Evolutionary conservation across 441 rosid species (phyloP), one percentile per base, ranked within the genome.

Genomic region (Gossypium schwendimanii): DNA sequence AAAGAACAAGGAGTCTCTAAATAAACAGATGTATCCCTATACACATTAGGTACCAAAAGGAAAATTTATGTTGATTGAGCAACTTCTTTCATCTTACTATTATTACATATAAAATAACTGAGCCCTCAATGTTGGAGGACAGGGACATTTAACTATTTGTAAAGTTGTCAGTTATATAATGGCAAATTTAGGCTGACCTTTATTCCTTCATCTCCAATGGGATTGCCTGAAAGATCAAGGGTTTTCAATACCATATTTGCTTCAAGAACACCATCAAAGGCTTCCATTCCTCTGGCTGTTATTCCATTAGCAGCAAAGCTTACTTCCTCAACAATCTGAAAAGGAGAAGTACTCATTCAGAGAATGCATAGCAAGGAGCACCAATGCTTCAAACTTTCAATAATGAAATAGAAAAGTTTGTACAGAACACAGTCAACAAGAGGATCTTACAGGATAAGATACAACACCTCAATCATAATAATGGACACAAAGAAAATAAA

Each of bases 261-360:
- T 63, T 92, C 92, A 84, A 94, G 97, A 78, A 94, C 87, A 63
- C 86, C 87, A 44, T 94, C 93, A 50, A 92, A 92, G 60, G 98
- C 97, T 83, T 87, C 87, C 33, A 91, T 71, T 77, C 97, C 98
- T 70, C 87, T 84, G 4, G 95, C 89, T 62, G 98, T 90, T 78
- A 94, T 92, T 71, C 97, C 95, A 83, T 90, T 89, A 75, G 97
- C 92, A 80, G 97, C 94, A 89, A 94, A 94, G 82, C 88, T 90
- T 41, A 92, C 98, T 84, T 94, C 95, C 83, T 88, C 97, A 68
- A 85, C 79, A 69, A 79, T 83, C 98, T 90, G 79, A 68, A 78
- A 81, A 61, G 63, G 41, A 67, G 58, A 20, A 76, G 18, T 41
- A 63, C 14, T 18, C 28, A 21, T 45, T 62, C 54, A 77, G 69